Conservation (phyloP, 805 yeast genomes). For the Cephaloascus fragrans region DNA sequence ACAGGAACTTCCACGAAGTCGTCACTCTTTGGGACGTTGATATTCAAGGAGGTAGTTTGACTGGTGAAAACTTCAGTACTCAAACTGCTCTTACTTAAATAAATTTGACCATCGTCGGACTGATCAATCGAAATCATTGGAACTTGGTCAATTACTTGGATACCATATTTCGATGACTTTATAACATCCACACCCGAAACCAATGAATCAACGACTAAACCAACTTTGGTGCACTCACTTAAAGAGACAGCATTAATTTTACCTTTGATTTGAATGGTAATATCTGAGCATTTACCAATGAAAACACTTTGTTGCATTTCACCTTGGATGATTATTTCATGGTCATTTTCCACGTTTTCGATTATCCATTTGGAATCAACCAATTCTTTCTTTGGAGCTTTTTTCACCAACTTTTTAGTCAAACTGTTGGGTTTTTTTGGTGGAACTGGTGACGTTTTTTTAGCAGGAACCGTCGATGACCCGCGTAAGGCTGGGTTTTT, state of each 20-base stretch:
- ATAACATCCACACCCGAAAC: conserved; percentile 85
- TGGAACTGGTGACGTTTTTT: conserved; percentile 54
- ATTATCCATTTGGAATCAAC: conserved; percentile 85
- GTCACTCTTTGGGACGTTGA: conserved; percentile 66
- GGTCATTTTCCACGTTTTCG: conserved; percentile 60
- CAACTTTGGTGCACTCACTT: conserved; percentile 61
- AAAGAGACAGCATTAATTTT: conserved; percentile 84
- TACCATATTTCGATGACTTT: conserved; percentile 69
- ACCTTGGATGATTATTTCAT: conserved; percentile 60
- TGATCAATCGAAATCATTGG: conserved; percentile 86
- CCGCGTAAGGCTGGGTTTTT: conserved; percentile 77
- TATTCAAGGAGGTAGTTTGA: conserved; percentile 74
- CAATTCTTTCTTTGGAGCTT: conserved; percentile 56
- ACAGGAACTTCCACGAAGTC: conserved; percentile 76
- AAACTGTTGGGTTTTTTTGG: conserved; percentile 76
- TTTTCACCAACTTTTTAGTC: conserved; percentile 18
- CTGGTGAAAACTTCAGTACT: conserved; percentile 75
- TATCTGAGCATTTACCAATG: conserved; percentile 69
- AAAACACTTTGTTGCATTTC: conserved; percentile 83
- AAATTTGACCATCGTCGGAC: conserved; percentile 76
- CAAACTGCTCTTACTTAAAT: conserved; percentile 63
- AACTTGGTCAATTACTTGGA: conserved; percentile 74
- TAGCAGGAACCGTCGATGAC: conserved; percentile 37
- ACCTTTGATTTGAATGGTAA: conserved; percentile 77
- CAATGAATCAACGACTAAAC: conserved; percentile 72